Evolutionary conservation across 148 eudicot genomes (phyloP).

Genomic region (Chenopodium quinoa): DNA sequence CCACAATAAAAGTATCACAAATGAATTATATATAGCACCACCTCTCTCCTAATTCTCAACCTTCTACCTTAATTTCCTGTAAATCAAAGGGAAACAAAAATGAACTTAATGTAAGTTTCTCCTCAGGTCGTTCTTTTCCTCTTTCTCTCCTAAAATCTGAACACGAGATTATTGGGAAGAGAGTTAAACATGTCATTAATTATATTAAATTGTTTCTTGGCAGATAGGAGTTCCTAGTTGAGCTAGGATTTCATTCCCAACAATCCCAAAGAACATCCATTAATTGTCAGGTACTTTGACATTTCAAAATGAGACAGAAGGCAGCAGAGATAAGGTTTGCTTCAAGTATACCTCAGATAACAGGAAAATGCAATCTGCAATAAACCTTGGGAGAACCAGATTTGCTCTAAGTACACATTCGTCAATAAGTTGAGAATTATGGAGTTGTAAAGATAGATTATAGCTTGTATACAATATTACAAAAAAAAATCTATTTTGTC

Average conservation of each 20-base stretch:
- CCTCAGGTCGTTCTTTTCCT: neutral
- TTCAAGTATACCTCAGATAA: neutral
- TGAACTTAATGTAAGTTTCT: neutral
- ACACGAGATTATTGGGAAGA: neutral
- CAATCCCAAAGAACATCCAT: neutral
- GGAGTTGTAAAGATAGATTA: neutral
- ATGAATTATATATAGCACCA: neutral
- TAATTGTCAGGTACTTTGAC: neutral
- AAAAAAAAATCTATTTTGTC: neutral
- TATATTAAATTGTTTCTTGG: neutral
- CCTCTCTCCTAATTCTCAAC: neutral
- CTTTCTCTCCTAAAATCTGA: neutral
- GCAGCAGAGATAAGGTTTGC: neutral
- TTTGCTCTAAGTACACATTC: neutral
- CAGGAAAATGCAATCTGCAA: neutral
- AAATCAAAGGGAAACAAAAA: neutral
- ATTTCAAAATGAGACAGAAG: neutral
- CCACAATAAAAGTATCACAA: neutral
- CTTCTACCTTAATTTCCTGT: neutral
- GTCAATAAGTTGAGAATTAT: neutral
- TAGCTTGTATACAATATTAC: neutral
- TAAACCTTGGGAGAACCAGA: neutral
- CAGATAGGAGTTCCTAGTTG: neutral
- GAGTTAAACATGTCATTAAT: neutral
- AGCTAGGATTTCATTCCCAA: no score